Conservation (phyloP, 2,329 filamentous ascomycete genomes). For the Pseudocercospora fijiensis region DNA sequence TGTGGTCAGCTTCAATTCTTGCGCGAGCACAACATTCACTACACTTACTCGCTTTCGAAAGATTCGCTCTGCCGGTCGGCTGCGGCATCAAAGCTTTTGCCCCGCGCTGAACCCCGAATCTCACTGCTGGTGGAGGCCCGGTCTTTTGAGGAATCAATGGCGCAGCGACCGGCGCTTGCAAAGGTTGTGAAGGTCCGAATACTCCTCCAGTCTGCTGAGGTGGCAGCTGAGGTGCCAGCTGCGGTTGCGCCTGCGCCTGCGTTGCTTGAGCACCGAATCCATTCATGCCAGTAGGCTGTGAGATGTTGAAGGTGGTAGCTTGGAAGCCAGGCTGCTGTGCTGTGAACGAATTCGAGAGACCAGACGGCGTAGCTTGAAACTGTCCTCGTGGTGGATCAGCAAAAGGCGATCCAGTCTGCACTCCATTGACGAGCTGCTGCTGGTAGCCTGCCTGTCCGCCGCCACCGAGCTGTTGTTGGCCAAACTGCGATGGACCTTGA, state of each 20-base stretch:
- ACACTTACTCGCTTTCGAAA: conserved; percentile 91
- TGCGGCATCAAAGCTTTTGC: conserved; percentile 79
- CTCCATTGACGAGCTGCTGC: conserved; percentile 52
- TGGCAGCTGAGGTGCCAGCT: conserved; percentile 58
- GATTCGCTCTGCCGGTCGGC: conserved; percentile 85
- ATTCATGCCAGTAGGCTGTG: conserved; percentile 40
- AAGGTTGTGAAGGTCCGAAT: conserved; percentile 35
- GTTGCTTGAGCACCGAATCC: conserved; percentile 48
- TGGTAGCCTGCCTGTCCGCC: conserved; percentile 43
- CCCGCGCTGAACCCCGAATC: conserved; percentile 75
- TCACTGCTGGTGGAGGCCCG: conserved; percentile 79
- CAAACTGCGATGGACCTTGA: conserved; percentile 26
- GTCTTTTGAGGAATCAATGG: conserved; percentile 76
- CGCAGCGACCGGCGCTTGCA: conserved; percentile 48
- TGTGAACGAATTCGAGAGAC: conserved; percentile 37
- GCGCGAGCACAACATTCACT: conserved; percentile 1
- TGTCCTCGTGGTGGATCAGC: conserved; percentile 55
- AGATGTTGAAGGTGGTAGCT: conserved; percentile 44
- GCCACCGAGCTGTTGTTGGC: conserved; percentile 23
- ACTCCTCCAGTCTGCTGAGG: conserved; percentile 53
- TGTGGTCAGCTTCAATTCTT: conserved; percentile 12
- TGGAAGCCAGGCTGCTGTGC: conserved; percentile 57
- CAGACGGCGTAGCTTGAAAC: conserved; percentile 41
- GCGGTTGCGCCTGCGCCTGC: too few relatives aligned
- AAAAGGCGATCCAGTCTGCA: conserved; percentile 52